Conservation (phyloP, 2,329 filamentous ascomycete genomes). For the Leptographium wingfieldii region DNA sequence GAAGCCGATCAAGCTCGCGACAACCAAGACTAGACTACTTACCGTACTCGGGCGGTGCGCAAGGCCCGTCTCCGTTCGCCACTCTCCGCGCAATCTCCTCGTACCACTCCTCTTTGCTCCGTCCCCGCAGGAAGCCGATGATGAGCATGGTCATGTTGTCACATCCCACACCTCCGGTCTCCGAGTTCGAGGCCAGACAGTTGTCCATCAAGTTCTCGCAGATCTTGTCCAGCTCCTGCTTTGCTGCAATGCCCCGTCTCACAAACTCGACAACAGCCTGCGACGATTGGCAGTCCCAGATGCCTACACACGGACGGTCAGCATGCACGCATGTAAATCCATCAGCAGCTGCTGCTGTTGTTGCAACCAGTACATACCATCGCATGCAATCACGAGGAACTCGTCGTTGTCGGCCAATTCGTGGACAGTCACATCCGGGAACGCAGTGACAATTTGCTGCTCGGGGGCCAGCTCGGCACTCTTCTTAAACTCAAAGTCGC, state of each 20-base stretch:
- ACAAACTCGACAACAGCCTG: constrained; percentile 97
- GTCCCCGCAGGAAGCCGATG: constrained; percentile 78
- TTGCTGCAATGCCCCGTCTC: constrained; percentile 85
- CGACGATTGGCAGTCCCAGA: constrained; percentile 99
- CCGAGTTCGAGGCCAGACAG: constrained; percentile 92
- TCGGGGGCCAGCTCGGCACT: constrained; percentile 94
- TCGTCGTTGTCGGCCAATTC: constrained; percentile 89
- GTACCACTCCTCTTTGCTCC: constrained; percentile 96
- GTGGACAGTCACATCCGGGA: constrained; percentile 85
- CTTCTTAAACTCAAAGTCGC: constrained; percentile 99
- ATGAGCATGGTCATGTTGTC: constrained; percentile 99
- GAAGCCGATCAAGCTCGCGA: constrained; percentile 16
- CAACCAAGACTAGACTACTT: constrained; percentile 37
- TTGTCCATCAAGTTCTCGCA: constrained; percentile 99
- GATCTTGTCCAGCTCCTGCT: constrained; percentile 87
- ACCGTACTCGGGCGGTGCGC: constrained; percentile 98
- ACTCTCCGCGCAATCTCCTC: constrained; percentile 88
- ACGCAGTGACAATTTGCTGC: constrained; percentile 96
- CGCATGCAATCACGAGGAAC: constrained; percentile 85
- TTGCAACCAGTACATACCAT: constrained; percentile 48
- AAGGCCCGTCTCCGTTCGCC: constrained; percentile 92
- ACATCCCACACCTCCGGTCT: constrained; percentile 93
- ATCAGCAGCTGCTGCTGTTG: not conserved
- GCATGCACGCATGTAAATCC: not conserved
- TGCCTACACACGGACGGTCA: constrained; percentile 46